Evolutionary conservation across 352 stramenopile genomes (phyloP).

Genomic region (Pythium myriotylum): DNA sequence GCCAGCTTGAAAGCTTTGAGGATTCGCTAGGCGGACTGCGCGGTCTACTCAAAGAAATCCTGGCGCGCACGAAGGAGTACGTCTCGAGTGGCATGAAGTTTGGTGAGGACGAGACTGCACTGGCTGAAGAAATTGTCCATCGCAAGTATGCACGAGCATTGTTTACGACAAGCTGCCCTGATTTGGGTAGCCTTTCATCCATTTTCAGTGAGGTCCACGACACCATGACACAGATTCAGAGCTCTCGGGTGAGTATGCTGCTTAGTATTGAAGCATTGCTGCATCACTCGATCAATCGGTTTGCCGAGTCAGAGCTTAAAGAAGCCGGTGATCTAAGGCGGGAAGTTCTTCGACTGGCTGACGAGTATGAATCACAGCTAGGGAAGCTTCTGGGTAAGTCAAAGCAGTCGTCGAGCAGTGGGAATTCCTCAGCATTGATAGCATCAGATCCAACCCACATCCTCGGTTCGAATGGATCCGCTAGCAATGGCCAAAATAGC

Average conservation of each 20-base stretch:
- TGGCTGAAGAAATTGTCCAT: conserved; percentile 74
- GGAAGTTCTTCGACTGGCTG: conserved; percentile 62
- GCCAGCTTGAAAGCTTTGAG: conserved; percentile 80
- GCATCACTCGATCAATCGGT: conserved; percentile 61
- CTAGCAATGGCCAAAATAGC: conserved; percentile 1
- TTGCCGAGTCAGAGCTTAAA: conserved; percentile 77
- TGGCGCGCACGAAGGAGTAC: conserved; percentile 78
- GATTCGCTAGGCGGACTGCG: conserved; percentile 71
- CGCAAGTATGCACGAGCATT: conserved; percentile 81
- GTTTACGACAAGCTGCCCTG: conserved; percentile 81
- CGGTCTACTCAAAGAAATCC: conserved; percentile 68
- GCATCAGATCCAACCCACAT: conserved; percentile 25
- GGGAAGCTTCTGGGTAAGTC: conserved; percentile 82
- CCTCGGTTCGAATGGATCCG: conserved; percentile 12
- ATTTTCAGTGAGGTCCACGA: conserved; percentile 86
- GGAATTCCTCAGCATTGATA: conserved; percentile 17
- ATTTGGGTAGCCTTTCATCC: conserved; percentile 72
- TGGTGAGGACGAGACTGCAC: conserved; percentile 67
- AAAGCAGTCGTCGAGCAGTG: conserved; percentile 32
- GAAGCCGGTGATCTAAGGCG: conserved; percentile 69
- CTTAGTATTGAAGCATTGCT: conserved; percentile 80
- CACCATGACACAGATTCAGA: conserved; percentile 78
- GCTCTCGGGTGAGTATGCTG: conserved; percentile 83
- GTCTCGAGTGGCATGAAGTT: conserved; percentile 61
- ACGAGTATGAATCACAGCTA: conserved; percentile 83